phyloP scores from a whole-genome alignment of 345 rosid species.

The Viola odorata region DNA sequence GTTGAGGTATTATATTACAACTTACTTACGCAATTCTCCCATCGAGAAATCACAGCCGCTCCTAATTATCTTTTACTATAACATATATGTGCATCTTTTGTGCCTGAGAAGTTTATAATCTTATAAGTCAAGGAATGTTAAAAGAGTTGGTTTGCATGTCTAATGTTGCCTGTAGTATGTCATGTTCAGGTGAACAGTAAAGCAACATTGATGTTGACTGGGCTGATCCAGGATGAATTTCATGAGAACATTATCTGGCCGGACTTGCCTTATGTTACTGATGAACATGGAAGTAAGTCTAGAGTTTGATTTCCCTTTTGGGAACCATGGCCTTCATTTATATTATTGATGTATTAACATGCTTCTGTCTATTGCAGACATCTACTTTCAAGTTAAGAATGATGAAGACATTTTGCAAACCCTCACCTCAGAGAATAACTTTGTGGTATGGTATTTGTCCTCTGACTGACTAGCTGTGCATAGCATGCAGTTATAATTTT shows the following conservation, averaged over 20 bases:
- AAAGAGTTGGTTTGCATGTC: constrained; percentile 17
- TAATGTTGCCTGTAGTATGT: constrained; percentile 56
- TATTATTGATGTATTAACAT: constrained; percentile 10
- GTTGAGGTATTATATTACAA: constrained; percentile 68
- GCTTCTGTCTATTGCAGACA: constrained; percentile 43
- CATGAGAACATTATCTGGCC: constrained; percentile 81
- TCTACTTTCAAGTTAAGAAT: constrained; percentile 75
- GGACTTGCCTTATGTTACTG: constrained; percentile 74
- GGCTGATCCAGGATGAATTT: constrained; percentile 48
- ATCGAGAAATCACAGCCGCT: constrained; percentile 1
- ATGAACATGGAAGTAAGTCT: constrained; percentile 80
- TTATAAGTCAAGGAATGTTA: neutral
- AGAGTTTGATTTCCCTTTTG: constrained; percentile 4
- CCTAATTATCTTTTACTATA: neutral
- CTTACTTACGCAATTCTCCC: constrained; percentile 4
- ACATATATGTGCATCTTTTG: neutral
- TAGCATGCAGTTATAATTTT: neutral
- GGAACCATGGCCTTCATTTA: too few relatives aligned
- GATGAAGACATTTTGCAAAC: constrained; percentile 73
- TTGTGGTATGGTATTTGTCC: constrained; percentile 58
- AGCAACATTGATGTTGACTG: constrained; percentile 73
- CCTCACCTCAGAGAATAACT: constrained; percentile 55
- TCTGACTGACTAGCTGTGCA: constrained; percentile 1
- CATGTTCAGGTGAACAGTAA: constrained; percentile 69
- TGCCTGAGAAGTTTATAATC: neutral